Base-by-base conservation (phyloP, 2,329 filamentous ascomycete species). In the Colletotrichum graminicola region DNA sequence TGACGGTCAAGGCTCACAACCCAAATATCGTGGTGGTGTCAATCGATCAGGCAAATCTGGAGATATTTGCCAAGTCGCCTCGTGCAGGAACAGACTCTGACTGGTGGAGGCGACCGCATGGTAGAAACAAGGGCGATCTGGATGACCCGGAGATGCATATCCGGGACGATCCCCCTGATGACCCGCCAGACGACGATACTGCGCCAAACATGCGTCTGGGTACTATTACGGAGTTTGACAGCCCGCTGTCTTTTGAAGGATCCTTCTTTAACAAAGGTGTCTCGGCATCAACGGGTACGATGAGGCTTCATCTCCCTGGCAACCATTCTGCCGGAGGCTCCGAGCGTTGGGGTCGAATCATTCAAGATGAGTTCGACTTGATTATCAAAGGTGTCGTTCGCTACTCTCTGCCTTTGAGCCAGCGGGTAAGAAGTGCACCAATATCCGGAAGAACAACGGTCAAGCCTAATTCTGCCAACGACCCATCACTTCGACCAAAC, bases 41-140 rank as follows among this genome's bases (percentile, higher is more conserved):
- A 2, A 90, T 99, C 47, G 91, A 93, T 74, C 91, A 95, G 57
- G 92, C 97, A 78, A 94, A 98, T 79, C 87, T 98, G 68, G 94
- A 97, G 77, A 89, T 99, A 41, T 98, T 98, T 81, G 96, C 96
- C 39, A 97, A 97, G 81, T 98, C 94, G 71, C 94, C 93, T 72
- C 93, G 95, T 78, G 93, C 95, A 16, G 93, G 93, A n/a, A 87
- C 86, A 10, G 89, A 90, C 76, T 87, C 85, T 34, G 86, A 89
- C 77, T 90, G 89, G 88, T 87, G 88, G 86, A 83, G 84, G 26
- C 79, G 80, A 73, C 84, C 84, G 39, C 75, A 81, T 52, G 75
- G 76, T 2, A 56, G 45, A 39, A 78, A 78, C 47, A 74, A 77
- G 36, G 64, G 68, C 43, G 62, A 60, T 56, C 39, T 56, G 11